Percentiles rank a stretch among this genome's conserved stretches.
phyloP scores from a whole-genome alignment of 164 flowering plant species.

The Annona squamosa region DNA sequence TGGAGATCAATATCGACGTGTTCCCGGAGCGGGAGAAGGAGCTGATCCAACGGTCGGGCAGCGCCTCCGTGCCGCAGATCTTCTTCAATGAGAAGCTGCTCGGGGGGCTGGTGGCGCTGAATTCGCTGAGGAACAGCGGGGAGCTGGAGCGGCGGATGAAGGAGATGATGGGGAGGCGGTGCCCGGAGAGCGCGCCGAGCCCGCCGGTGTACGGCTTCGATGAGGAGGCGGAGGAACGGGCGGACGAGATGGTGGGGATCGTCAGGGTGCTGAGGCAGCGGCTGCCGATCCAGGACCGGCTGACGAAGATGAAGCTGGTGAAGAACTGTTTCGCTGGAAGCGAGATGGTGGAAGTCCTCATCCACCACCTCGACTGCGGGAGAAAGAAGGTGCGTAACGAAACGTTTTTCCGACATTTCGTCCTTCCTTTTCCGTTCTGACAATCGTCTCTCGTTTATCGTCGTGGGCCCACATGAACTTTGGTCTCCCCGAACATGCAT shows the following conservation, averaged over 20 bases:
- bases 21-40: constrained; percentile 67
- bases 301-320: constrained; percentile 74
- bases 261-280: constrained; percentile 63
- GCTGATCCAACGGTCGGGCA: constrained; percentile 53
- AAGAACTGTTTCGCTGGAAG: constrained; percentile 73
- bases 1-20: constrained; percentile 87
- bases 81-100: constrained; percentile 78
- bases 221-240: constrained; percentile 34
- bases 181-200: constrained; percentile 58
- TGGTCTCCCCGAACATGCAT: too few relatives aligned
- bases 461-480: not conserved
- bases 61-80: constrained; percentile 60
- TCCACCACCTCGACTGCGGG: constrained; percentile 58
- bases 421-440: not conserved
- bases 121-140: constrained; percentile 76
- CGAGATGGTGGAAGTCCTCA: constrained; percentile 61
- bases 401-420: not conserved
- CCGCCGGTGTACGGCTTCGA: constrained; percentile 80
- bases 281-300: constrained; percentile 76
- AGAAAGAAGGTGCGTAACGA: constrained; percentile 46
- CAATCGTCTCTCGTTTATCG: not conserved
- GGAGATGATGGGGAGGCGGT: constrained; percentile 48
- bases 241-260: constrained; percentile 48
- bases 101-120: constrained; percentile 81
- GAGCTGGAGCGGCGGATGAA: constrained; percentile 45